Evolutionary conservation across 371 early-diverging fungal species (phyloP), one percentile per base, ranked within the genome.

Genomic region (Syncephalastrum monosporum): DNA sequence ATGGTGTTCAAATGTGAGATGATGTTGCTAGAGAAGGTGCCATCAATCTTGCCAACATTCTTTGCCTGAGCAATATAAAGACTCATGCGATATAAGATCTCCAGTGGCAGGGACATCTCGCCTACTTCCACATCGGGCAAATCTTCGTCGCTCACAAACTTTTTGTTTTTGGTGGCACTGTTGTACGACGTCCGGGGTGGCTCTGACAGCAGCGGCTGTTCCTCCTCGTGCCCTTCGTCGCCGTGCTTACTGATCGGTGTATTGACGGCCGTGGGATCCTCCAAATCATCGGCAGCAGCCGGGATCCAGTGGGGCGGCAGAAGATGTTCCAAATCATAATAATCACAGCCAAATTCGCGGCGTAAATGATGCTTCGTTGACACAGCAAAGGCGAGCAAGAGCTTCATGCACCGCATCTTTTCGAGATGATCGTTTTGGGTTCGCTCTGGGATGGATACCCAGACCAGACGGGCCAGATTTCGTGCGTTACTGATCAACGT

Each of bases 321-420:
- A 33, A 84, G 66, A 41, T 71, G 65, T 50, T 79, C 77, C 10
- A 84, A 61, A 56, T 87, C 83, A 42, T 63, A 72, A 47, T 82
- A 82, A 47, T 79, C 75, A 55, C 72, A 58, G 10, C 89, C 89
- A 17, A 68, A 70, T 47, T 93, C 92, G 29, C 71, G 70, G 14
- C 93, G 79, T 7, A 91, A 66, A 64, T 90, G 85, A 65, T 90
- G 87, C 55, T 89, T 90, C 24, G 82, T 82, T 3, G 89, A 66
- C 5, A 84, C 72, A 0, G 85, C 82, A 61, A 82, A 91, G 0
- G 91, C 91, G 29, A 88, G 49, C 10, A 91, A 60, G 41, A 93
- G 75, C 45, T 89, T 87, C 75, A 92, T 84, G 53, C 86, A 88
- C 17, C 82, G 80, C 59, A 79, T 76, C 63, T 90, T 91, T 63